Percentiles rank a stretch among this genome's conserved stretches.
These are phyloP conservation scores for Pyrenopolyporus hunteri DNA, from an alignment of 495 filamentous ascomycete species.

Conservation along the genomic window DNA sequence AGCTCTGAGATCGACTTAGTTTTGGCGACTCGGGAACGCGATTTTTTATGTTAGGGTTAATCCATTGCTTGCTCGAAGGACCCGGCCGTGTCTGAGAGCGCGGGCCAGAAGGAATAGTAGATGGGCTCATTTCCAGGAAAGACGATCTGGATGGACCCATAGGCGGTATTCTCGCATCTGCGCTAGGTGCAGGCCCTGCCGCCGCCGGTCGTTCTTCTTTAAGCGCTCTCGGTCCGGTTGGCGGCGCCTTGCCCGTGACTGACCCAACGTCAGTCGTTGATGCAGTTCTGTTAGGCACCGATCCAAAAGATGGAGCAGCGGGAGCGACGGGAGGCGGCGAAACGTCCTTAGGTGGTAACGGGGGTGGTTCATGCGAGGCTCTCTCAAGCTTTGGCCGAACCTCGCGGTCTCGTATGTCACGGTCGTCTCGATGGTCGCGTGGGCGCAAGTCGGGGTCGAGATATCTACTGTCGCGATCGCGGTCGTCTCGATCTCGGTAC, in stretches of 20 bases:
- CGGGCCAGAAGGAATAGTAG: conserved; percentile 62
- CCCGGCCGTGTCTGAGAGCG: conserved; percentile 56
- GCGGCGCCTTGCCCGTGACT: conserved; percentile 53
- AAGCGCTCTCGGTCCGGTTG: conserved; percentile 58
- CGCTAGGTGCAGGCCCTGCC: conserved; percentile 37
- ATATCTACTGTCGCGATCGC: conserved; percentile 53
- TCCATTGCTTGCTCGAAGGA: conserved; percentile 65
- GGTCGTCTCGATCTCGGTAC: conserved; percentile 57
- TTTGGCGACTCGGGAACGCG: conserved; percentile 56
- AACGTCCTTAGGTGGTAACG: conserved; percentile 50
- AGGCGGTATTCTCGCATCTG: conserved; percentile 47
- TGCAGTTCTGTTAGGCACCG: conserved; percentile 55
- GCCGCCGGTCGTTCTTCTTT: conserved; percentile 54
- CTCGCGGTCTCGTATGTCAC: conserved; percentile 61
- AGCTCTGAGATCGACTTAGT: conserved; percentile 49
- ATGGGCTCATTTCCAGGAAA: conserved; percentile 58
- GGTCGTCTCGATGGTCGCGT: conserved; percentile 62
- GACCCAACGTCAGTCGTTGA: conserved; percentile 47
- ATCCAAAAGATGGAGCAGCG: conserved; percentile 83
- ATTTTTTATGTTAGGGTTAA: conserved; percentile 58
- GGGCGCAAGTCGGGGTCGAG: conserved; percentile 55
- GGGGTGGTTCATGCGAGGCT: conserved; percentile 52
- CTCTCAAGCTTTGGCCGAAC: conserved; percentile 53
- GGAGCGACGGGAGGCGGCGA: conserved; percentile 80
- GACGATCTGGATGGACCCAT: conserved; percentile 56